Evolutionary conservation across 2,329 filamentous ascomycete genomes (phyloP), one percentile per base, ranked within the genome.

Genomic region (Cercospora sp.): DNA sequence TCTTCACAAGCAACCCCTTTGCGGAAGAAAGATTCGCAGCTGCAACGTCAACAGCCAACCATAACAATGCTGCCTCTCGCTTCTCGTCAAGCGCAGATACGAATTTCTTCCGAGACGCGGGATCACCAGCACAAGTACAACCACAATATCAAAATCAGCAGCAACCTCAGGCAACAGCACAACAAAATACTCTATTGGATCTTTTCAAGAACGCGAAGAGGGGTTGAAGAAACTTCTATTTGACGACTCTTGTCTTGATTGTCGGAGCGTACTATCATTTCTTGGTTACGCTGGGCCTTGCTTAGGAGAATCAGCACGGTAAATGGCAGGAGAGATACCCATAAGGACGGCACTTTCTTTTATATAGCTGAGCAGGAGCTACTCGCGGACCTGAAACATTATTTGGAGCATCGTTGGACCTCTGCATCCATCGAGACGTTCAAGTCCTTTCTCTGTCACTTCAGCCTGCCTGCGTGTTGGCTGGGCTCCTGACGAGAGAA

Each of bases 201-300:
- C 65, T 78, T 36, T 76, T 78, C 70, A 75, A 77, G 61, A 72
- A 72, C 31, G 71, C 67, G 20, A 70, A 69, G 53, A 64, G 48
- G 40, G 48, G 23, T 30, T 55, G 48, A 55, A 55, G 7, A 51
- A 9, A 28, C 20, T 8, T 28, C 18, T 53, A 26, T 18, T 8
- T 9, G 3, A 5, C 2, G 20, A 7, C 10, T n/a, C 12, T 28
- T 28, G 23, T 30, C n/a, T 28, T 6, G 13, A 28, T 30, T 3
- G 13, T 55, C 13, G 1, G 13, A 30, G 23, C 12, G 2, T 55
- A 28, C 23, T 55, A 9, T 30, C 48, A 55, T 2, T 55, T 55
- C 10, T 16, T 30, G 48, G 23, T 8, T 3, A 6, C 13, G 12
- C n/a, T 30, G 23, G 23, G 48, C 23, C 7, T 55, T 26, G 48